Percentiles rank a stretch among this genome's conserved stretches.
phyloP scores from a whole-genome alignment of 1,284 basidiomycete species.

The Malassezia psittaci region DNA sequence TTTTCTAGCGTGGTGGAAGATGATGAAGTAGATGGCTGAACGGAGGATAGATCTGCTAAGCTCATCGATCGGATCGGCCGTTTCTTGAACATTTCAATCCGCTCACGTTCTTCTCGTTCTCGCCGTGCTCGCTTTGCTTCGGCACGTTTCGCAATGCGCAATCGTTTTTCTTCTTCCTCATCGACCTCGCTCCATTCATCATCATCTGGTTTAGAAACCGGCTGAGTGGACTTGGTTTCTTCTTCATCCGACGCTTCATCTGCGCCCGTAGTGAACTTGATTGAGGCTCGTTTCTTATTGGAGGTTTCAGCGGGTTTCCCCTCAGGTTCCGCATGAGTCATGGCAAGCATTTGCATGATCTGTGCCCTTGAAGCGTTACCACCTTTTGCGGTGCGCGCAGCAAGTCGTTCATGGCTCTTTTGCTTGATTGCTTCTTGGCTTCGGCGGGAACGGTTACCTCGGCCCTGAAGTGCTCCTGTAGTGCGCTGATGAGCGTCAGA shows the following conservation, averaged over 20 bases:
- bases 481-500: background rate
- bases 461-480: background rate
- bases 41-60: conserved; percentile 33
- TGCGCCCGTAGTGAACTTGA: conserved; percentile 37
- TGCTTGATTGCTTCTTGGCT: background rate
- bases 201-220: conserved; percentile 15
- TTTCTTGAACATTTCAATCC: conserved; percentile 63
- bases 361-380: background rate
- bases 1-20: conserved; percentile 14
- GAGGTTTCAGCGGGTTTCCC: background rate
- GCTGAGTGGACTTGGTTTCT: conserved; percentile 14
- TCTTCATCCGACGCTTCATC: conserved; percentile 36
- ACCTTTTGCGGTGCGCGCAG: background rate
- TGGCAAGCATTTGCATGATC: conserved; percentile 5
- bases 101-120: conserved; percentile 59
- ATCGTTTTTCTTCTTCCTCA: conserved; percentile 38
- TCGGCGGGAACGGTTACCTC: background rate
- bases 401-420: conserved; percentile 1
- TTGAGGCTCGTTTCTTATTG: conserved; percentile 16
- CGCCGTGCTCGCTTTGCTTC: conserved; percentile 49
- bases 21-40: conserved; percentile 18
- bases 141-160: conserved; percentile 30
- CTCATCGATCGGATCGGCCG: conserved; percentile 53
- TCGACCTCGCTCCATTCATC: conserved; percentile 47
- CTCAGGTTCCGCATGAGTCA: background rate